Conservation (phyloP, 2,329 filamentous ascomycete genomes). For the Cyanodermella asteris region DNA sequence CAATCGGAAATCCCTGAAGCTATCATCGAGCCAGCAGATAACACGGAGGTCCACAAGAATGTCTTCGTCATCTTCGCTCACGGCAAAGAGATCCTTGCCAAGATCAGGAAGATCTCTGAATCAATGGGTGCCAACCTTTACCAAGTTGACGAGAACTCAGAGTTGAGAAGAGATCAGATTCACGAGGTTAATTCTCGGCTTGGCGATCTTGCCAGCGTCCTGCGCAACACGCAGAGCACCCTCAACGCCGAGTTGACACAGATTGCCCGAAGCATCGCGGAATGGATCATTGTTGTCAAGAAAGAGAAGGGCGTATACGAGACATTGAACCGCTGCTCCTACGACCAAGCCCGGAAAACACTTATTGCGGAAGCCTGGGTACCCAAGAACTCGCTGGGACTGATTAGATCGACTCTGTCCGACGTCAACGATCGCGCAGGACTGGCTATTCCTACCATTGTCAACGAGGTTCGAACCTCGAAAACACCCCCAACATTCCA, state of each 20-base stretch:
- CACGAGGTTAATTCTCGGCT: conserved; percentile 92
- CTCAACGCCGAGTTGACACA: conserved; percentile 82
- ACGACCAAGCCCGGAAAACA: conserved; percentile 85
- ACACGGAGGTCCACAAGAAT: conserved; percentile 86
- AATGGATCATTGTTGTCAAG: conserved; percentile 93
- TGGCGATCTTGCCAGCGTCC: conserved; percentile 73
- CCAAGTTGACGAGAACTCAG: conserved; percentile 91
- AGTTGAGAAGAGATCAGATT: conserved; percentile 83
- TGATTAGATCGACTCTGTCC: conserved; percentile 82
- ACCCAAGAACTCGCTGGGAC: conserved; percentile 68
- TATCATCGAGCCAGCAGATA: conserved; percentile 75
- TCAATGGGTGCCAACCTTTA: conserved; percentile 91
- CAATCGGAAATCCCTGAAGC: conserved; percentile 94
- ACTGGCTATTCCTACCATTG: conserved; percentile 90
- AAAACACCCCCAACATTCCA: conserved; percentile 95
- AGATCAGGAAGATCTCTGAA: conserved; percentile 98
- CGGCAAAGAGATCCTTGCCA: conserved; percentile 92
- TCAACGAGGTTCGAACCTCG: conserved; percentile 92
- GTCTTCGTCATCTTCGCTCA: conserved; percentile 99
- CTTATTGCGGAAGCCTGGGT: conserved; percentile 96
- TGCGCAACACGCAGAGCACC: conserved; percentile 86
- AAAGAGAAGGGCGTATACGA: conserved; percentile 98
- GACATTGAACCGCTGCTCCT: conserved; percentile 88
- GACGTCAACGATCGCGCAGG: conserved; percentile 94
- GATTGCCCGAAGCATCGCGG: conserved; percentile 76